These are phyloP conservation scores for Linderina pennispora DNA, from an alignment of 192 early-diverging fungal genomes.

Conservation along the genomic window DNA sequence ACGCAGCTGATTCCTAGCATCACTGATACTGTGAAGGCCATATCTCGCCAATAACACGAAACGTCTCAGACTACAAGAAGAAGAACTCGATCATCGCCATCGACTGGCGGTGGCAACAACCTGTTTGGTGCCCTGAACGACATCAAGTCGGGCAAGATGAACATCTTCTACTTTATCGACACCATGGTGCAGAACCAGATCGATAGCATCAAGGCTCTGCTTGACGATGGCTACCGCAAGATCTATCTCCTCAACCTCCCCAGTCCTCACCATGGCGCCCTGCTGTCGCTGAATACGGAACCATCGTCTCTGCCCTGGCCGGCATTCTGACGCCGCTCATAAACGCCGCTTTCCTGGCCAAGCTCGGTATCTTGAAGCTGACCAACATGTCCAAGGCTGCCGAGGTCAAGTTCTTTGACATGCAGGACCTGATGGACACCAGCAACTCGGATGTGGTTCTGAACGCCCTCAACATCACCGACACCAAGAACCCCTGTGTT, in stretches of 20 bases:
- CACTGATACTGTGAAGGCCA: neutral
- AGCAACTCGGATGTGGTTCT: neutral
- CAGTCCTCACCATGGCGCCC: neutral
- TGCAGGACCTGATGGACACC: neutral
- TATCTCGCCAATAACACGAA: neutral
- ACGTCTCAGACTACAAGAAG: neutral
- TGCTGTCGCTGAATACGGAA: neutral
- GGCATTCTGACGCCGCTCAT: too few relatives aligned
- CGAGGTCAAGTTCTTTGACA: neutral
- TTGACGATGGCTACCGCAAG: neutral
- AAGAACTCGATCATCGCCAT: neutral
- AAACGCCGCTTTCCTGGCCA: too few relatives aligned
- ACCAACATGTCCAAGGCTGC: neutral
- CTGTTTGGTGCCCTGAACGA: neutral
- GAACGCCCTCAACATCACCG: neutral
- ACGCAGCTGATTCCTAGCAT: neutral
- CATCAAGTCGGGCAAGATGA: neutral
- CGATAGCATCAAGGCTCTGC: neutral
- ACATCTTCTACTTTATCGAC: neutral
- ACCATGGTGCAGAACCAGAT: neutral
- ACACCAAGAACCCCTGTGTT: neutral
- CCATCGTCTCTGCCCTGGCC: too few relatives aligned
- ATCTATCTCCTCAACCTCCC: neutral
- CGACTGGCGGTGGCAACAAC: slow-evolving; percentile 1
- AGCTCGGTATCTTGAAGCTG: too few relatives aligned